Base-by-base conservation (phyloP, 2,329 filamentous ascomycete species). In the Colletotrichum sojae region DNA sequence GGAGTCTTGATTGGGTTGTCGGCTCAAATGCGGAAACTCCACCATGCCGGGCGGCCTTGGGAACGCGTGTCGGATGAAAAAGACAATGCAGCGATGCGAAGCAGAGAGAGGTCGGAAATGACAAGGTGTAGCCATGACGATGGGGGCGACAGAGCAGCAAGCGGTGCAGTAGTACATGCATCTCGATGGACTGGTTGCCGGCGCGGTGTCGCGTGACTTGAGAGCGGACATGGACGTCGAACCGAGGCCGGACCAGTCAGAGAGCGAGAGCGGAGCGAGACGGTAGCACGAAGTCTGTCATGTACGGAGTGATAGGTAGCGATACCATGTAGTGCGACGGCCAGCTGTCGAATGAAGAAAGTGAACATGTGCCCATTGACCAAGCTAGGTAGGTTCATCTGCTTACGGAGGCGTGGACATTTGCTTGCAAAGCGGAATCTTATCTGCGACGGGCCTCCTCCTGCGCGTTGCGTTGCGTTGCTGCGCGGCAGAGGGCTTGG, bases 291-390 rank as follows among this genome's bases (percentile, higher is more conserved):
- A n/a, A 48, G 48, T 45, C 31, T 36, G 31, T 36, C 31, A 36
- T 25, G 22, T 25, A 25, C 22, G 22, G 22, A 25, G 22, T 25
- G 5, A 25, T 25, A 31, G 10, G 40, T 40, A 40, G 59, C 13
- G 46, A 54, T 59, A 51, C 48, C 54, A 56, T 25, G 39, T 20
- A 48, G 48, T 45, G 54, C 31, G 59, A 68, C 54, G 20, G 65
- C 20, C 51, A 55, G 55, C 18, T 69, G 49, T 66, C 62, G 46
- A 61, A 69, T 51, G 43, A 39, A 66, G 62, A 16, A 69, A 60
- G 49, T 69, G 66, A 52, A 43, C 66, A 61, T 69, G 66, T 69
- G 66, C 55, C 52, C 66, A 61, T 27, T 46, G 39, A 31, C 62
- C 5, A 9, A 20, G 43, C 66, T 60, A 60, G 61, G 66, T 68